A percentile compares a stretch with the other conserved stretches of the same genome.
These are phyloP conservation scores for baker's yeast (Saccharomyces cerevisiae) DNA, from an alignment of 805 yeast genomes.

Conservation along the genomic window DNA sequence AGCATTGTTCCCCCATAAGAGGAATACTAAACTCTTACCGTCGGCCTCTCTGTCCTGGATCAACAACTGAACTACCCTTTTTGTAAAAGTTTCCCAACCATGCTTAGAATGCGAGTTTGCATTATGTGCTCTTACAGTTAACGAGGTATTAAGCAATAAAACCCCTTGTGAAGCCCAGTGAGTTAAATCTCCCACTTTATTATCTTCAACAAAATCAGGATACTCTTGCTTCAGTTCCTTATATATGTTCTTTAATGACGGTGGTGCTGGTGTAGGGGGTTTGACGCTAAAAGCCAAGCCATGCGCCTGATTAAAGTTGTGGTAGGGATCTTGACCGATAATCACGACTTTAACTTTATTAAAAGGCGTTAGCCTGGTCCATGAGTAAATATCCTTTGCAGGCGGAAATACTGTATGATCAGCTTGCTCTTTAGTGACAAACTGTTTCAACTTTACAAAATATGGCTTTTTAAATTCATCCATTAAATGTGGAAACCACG, in stretches of 20 bases:
- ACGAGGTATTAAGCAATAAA: slow-evolving; percentile 72
- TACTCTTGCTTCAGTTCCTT: slow-evolving; percentile 68
- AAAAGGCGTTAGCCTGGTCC: slow-evolving; percentile 83
- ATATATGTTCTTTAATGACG: slow-evolving; percentile 79
- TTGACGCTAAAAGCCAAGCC: slow-evolving; percentile 90
- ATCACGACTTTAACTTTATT: slow-evolving; percentile 65
- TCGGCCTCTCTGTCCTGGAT: slow-evolving; percentile 39
- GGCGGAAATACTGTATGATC: slow-evolving; percentile 69
- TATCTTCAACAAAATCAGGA: slow-evolving; percentile 54
- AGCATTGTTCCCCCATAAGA: slow-evolving; percentile 82
- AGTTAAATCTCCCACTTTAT: slow-evolving; percentile 50
- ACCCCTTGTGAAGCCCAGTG: slow-evolving; percentile 88
- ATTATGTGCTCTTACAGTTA: slow-evolving; percentile 87
- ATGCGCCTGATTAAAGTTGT: slow-evolving; percentile 87
- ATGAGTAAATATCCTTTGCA: slow-evolving; percentile 66
- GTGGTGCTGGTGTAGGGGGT: slow-evolving; percentile 80
- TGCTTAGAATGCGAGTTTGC: slow-evolving; percentile 85
- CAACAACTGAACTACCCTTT: slow-evolving; percentile 49
- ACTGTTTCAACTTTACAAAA: slow-evolving; percentile 63
- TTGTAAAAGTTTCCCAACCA: slow-evolving; percentile 93
- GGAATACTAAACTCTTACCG: slow-evolving; percentile 52
- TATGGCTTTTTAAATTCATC: slow-evolving; percentile 77
- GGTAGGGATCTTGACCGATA: slow-evolving; percentile 96
- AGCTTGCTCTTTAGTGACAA: slow-evolving; percentile 42
- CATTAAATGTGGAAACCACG: slow-evolving; percentile 70